Evolutionary conservation across 1,284 basidiomycete species (phyloP), one percentile per base, ranked within the genome.

Genomic region (Thecaphora thlaspeos): DNA sequence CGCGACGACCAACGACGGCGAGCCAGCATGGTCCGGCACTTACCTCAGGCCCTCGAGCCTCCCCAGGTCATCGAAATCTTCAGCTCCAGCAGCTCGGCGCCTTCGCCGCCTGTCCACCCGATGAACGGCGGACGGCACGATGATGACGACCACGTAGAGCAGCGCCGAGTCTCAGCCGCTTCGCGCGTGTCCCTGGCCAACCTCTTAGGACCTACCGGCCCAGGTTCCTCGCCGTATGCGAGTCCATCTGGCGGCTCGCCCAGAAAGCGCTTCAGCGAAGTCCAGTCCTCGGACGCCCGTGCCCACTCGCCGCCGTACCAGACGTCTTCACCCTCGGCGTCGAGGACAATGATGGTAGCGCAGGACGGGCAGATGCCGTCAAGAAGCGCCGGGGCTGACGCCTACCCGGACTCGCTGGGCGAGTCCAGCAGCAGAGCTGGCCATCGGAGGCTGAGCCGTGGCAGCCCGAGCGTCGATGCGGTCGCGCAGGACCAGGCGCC

Each of bases 111-210:
- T 11, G 32, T 34, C 32, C 17, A 34, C 32, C 32, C 9, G 9
- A 15, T 15, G 10, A 34, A 34, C 32, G 32, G 32, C 15, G 10
- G 11, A 28, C 26, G 12, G 7, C 7, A 34, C 22, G 37, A 45
- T n/a, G 36, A 34, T 14, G 45, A 30, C 24, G 56, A 57, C 3
- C 57, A 54, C 30, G 51, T 56, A 38, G 62, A 65, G 43, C 53
- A 55, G 51, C 51, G 53, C 28, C 53, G 51, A 4, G 53, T 54
- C 18, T 47, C 54, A 9, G 62, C 62, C 37, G 62, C 54, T 12
- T 65, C 62, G 26, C 51, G 58, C 8, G 58, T 65, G 23, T 61
- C 55, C 2, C 47, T 65, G 5, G 62, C 62, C 40, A 65, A 65
- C 19, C 55, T 65, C 17, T 34, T 65, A 21, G 62, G 62, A 2